Conservation (phyloP, 139 green algal genomes). For the Volvox reticuliferus region DNA sequence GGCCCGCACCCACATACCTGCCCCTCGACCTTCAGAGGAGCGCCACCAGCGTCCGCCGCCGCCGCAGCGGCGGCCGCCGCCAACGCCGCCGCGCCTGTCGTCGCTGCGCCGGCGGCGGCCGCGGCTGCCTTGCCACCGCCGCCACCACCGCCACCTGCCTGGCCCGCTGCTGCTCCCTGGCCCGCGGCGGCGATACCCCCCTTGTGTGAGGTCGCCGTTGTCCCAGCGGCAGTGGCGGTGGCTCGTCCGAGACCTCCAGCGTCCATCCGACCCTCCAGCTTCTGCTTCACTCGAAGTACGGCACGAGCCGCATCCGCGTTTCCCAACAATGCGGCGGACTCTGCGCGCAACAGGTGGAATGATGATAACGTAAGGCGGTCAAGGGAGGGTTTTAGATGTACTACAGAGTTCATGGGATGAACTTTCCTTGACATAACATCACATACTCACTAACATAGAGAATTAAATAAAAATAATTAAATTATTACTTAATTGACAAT, state of each 20-base stretch:
- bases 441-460: too few species aligned
- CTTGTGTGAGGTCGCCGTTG: too few species aligned
- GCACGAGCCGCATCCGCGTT: slow-evolving; percentile 92
- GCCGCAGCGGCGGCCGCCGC: slow-evolving; percentile 11
- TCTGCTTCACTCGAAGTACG: slow-evolving; percentile 93
- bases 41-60: slow-evolving; percentile 39
- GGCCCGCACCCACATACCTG: slow-evolving; percentile 70
- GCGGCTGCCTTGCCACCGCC: background rate
- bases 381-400: too few species aligned
- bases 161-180: slow-evolving; percentile 41
- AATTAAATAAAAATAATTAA: too few species aligned
- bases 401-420: too few species aligned
- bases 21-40: slow-evolving; percentile 71
- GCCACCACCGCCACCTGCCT: slow-evolving; percentile 49
- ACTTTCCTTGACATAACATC: too few species aligned
- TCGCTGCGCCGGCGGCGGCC: background rate
- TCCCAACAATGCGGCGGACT: slow-evolving; percentile 43
- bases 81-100: background rate
- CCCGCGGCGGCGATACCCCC: too few species aligned
- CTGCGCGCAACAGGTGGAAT: background rate
- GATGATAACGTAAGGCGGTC: too few species aligned
- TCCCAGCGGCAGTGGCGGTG: background rate
- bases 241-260: background rate
- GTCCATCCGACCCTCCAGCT: slow-evolving; percentile 58
- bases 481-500: too few species aligned